Percentiles rank a stretch among this genome's conserved stretches.
These are phyloP conservation scores for Elsinoe fawcettii DNA, from an alignment of 2,329 filamentous ascomycete species.

Conservation along the genomic window DNA sequence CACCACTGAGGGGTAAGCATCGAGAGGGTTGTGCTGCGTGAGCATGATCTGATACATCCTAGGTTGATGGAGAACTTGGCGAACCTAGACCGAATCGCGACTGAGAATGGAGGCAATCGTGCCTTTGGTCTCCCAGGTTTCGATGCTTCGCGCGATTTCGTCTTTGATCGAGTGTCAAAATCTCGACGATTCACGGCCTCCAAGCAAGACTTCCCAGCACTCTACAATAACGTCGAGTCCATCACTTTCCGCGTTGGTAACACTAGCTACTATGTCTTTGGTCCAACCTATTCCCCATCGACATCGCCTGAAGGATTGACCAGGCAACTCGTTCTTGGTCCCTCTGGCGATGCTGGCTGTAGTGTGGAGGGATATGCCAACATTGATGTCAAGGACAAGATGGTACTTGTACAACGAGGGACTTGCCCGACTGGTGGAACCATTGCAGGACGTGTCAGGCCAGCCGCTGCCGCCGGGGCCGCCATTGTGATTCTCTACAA, in stretches of 20 bases:
- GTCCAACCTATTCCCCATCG: conserved; percentile 43
- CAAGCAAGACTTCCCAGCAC: conserved; percentile 44
- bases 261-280: conserved; percentile 33
- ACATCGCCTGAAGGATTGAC: conserved; percentile 40
- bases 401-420: conserved; percentile 8
- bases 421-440: conserved; percentile 11
- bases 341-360: conserved; percentile 35
- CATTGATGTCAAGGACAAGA: conserved; percentile 10
- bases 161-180: conserved; percentile 44
- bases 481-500: conserved; percentile 10
- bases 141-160: conserved; percentile 50
- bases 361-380: conserved; percentile 24
- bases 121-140: conserved; percentile 54
- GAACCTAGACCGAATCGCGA: conserved; percentile 48
- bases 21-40: too few species aligned
- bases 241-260: conserved; percentile 35
- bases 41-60: not conserved
- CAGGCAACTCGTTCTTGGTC: conserved; percentile 34
- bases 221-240: conserved; percentile 36
- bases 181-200: conserved; percentile 30
- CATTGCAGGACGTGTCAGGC: conserved; percentile 3
- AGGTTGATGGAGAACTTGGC: conserved; percentile 50
- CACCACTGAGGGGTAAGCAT: not conserved
- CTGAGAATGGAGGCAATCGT: conserved; percentile 50
- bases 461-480: conserved; percentile 9